These are phyloP conservation scores for Aspergillus jensenii DNA, from an alignment of 2,329 filamentous ascomycete species.

Conservation along the genomic window DNA sequence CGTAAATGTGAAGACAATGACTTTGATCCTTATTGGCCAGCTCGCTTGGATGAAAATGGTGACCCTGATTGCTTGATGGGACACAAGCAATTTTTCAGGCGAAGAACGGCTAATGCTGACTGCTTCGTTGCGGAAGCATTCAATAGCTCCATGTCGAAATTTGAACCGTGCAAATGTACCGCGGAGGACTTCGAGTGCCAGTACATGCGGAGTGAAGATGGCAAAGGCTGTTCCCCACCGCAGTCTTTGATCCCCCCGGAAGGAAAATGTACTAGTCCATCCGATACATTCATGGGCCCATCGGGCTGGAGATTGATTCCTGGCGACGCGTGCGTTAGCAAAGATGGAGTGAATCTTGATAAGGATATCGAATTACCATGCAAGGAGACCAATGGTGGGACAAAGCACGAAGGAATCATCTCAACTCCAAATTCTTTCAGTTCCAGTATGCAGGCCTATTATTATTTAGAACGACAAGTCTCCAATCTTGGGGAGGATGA, in stretches of 20 bases:
- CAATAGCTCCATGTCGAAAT: conserved; percentile 70
- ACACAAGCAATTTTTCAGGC: conserved; percentile 81
- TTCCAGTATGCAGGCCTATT: conserved; percentile 56
- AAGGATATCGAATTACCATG: conserved; percentile 74
- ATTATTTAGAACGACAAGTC: conserved; percentile 77
- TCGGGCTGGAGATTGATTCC: conserved; percentile 94
- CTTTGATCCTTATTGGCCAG: conserved; percentile 86
- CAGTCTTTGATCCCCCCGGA: conserved; percentile 66
- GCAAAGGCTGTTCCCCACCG: conserved; percentile 66
- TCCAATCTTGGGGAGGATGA: conserved; percentile 68
- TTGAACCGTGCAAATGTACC: conserved; percentile 76
- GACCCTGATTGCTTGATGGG: conserved; percentile 92
- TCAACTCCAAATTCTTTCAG: conserved; percentile 63
- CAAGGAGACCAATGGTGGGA: conserved; percentile 58
- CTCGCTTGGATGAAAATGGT: conserved; percentile 75
- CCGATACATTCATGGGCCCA: conserved; percentile 76
- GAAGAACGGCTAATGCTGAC: conserved; percentile 81
- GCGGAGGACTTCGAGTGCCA: conserved; percentile 92
- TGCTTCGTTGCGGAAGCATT: conserved; percentile 89
- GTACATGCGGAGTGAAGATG: conserved; percentile 71
- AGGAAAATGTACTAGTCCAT: conserved; percentile 69
- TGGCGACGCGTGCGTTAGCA: conserved; percentile 69
- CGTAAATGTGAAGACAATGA: conserved; percentile 69
- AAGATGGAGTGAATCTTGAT: conserved; percentile 65
- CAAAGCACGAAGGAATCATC: conserved; percentile 62